Conservation (phyloP, 768 basidiomycete genomes). For the Wakefieldia striispora region DNA sequence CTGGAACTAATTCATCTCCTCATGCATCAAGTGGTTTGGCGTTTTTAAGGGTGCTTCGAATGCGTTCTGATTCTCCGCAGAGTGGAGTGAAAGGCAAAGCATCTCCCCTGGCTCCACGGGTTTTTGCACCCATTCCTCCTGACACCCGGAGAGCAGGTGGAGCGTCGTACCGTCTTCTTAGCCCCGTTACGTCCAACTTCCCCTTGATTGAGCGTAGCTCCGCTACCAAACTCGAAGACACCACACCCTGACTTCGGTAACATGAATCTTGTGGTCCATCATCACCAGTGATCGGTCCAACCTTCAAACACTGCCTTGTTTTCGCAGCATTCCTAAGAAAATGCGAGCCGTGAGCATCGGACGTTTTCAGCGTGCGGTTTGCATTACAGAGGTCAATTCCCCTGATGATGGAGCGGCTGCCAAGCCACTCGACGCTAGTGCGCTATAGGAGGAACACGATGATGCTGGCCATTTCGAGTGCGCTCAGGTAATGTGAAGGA, state of each 20-base stretch:
- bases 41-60: neutral
- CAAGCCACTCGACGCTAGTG: conserved; percentile 12
- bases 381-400: neutral
- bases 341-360: conserved; percentile 1
- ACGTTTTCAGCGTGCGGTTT: conserved; percentile 2
- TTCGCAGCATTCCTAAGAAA: conserved; percentile 1
- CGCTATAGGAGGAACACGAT: conserved; percentile 9
- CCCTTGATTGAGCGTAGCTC: neutral
- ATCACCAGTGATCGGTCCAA: conserved; percentile 5
- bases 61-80: neutral
- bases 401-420: conserved; percentile 2
- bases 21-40: conserved; percentile 1
- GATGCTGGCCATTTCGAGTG: conserved; percentile 16
- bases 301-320: conserved; percentile 14
- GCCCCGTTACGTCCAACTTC: conserved; percentile 5
- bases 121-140: neutral
- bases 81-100: neutral
- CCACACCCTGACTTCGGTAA: conserved; percentile 3
- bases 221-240: neutral
- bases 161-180: neutral
- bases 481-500: conserved; percentile 16
- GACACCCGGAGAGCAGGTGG: neutral
- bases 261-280: neutral
- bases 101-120: neutral
- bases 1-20: neutral